Evolutionary conservation across 768 basidiomycete genomes (phyloP).

Genomic region (Suillus weaverae): DNA sequence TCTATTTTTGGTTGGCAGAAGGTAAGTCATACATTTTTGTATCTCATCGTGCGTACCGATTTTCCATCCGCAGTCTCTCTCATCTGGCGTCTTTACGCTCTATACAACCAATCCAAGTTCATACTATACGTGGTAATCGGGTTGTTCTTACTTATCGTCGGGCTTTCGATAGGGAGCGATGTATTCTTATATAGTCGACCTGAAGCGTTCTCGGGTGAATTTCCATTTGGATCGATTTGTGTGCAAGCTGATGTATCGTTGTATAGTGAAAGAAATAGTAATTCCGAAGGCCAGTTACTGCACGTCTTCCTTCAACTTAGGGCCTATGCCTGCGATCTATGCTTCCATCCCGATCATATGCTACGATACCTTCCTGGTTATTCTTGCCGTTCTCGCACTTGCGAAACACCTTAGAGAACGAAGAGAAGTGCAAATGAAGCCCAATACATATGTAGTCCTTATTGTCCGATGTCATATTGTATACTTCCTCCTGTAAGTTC

Average conservation of each 20-base stretch:
- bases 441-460: neutral
- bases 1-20: neutral
- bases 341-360: neutral
- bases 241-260: neutral
- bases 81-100: conserved; percentile 1
- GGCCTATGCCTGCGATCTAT: neutral
- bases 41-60: neutral
- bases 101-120: neutral
- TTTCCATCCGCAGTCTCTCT: neutral
- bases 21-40: neutral
- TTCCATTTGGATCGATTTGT: neutral
- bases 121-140: neutral
- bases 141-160: neutral
- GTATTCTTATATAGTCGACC: neutral
- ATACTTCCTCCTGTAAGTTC: conserved; percentile 2
- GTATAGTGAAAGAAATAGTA: neutral
- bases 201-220: neutral
- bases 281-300: neutral
- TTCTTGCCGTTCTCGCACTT: neutral
- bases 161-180: neutral
- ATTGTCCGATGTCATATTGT: neutral
- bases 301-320: neutral
- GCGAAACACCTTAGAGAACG: neutral
- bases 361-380: neutral
- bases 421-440: neutral